phyloP scores from a whole-genome alignment of 2,329 filamentous ascomycete genomes.

The Aureobasidium uvarum region DNA sequence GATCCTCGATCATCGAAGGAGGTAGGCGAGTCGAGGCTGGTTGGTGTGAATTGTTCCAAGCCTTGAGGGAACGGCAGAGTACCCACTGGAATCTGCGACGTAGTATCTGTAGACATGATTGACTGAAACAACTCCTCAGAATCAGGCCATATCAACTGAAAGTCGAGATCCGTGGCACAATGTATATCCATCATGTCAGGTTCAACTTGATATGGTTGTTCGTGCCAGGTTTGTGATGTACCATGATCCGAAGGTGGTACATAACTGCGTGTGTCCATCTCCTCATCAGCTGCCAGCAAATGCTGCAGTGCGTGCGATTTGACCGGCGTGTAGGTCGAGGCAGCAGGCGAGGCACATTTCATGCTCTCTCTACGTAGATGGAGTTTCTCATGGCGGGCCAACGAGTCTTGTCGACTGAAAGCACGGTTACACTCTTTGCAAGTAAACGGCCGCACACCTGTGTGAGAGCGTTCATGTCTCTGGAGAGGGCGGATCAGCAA shows the following conservation, averaged over 20 bases:
- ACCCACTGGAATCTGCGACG: slow-evolving; percentile 45
- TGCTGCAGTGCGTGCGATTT: slow-evolving; percentile 10
- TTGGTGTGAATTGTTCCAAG: slow-evolving; percentile 37
- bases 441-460: slow-evolving; percentile 44
- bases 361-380: slow-evolving; percentile 33
- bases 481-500: slow-evolving; percentile 28
- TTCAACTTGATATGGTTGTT: slow-evolving; percentile 7
- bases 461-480: slow-evolving; percentile 48
- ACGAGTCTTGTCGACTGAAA: slow-evolving; percentile 47
- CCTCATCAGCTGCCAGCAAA: slow-evolving; percentile 13
- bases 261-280: background rate
- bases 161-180: slow-evolving; percentile 40
- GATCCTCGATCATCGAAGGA: slow-evolving; percentile 39
- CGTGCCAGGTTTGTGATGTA: slow-evolving; percentile 1
- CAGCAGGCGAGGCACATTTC: slow-evolving; percentile 2
- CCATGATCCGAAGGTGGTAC: background rate
- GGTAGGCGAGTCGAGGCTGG: slow-evolving; percentile 30
- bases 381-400: slow-evolving; percentile 47
- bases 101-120: slow-evolving; percentile 44
- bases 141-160: slow-evolving; percentile 48
- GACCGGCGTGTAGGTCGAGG: background rate
- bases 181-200: slow-evolving; percentile 30
- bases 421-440: slow-evolving; percentile 45
- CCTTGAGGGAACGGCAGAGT: slow-evolving; percentile 42
- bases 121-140: slow-evolving; percentile 48